phyloP scores from a whole-genome alignment of 2,329 filamentous ascomycete species.

The Dothiorella sarmentorum region DNA sequence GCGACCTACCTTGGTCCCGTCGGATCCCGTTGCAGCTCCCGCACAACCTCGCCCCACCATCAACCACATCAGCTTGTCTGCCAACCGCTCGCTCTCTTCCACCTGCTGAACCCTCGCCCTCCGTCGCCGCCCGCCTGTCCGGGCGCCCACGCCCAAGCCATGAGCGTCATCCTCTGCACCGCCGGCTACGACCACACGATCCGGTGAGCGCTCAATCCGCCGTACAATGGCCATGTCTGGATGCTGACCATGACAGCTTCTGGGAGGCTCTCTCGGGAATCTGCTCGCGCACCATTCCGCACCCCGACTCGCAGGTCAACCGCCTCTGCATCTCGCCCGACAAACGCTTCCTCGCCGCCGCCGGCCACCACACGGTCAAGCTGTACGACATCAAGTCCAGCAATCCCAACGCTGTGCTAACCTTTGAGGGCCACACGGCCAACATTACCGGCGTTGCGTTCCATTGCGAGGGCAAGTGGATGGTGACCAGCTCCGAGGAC shows the following conservation, averaged over 20 bases:
- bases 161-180: conserved; percentile 67
- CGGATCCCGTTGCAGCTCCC: too few relatives aligned
- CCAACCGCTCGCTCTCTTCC: too few relatives aligned
- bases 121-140: background rate
- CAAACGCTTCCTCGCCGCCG: conserved; percentile 88
- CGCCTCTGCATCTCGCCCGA: conserved; percentile 97
- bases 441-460: conserved; percentile 97
- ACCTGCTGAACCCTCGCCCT: background rate
- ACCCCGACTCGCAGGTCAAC: conserved; percentile 97
- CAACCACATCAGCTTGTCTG: too few relatives aligned
- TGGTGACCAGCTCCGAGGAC: conserved; percentile 97
- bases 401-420: conserved; percentile 90
- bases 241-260: conserved; percentile 58
- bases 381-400: conserved; percentile 98
- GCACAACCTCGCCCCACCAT: background rate
- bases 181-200: conserved; percentile 76
- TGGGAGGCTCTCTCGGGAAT: conserved; percentile 98
- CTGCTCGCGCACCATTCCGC: conserved; percentile 95
- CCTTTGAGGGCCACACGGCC: conserved; percentile 91
- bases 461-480: conserved; percentile 99
- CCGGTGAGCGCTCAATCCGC: conserved; percentile 50
- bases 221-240: background rate
- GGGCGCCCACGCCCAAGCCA: conserved; percentile 30
- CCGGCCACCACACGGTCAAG: conserved; percentile 82
- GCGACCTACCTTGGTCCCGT: too few relatives aligned